These are phyloP conservation scores for Leptomonas seymouri DNA, from an alignment of 208 protist genomes.

Conservation along the genomic window DNA sequence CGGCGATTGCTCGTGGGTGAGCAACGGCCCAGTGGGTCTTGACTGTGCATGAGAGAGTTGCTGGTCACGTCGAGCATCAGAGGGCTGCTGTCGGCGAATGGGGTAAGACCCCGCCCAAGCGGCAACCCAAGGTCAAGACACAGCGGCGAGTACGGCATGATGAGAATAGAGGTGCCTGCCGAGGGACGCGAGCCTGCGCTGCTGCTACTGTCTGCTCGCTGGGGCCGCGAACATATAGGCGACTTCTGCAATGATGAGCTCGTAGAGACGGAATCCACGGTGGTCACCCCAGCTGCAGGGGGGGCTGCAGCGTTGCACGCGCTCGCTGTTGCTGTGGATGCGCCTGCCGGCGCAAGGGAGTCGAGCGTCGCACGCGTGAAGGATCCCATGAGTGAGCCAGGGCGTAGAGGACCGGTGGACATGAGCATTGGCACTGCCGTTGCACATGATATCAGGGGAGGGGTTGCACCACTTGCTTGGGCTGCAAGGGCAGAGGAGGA, in stretches of 20 bases:
- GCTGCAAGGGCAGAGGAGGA: background rate
- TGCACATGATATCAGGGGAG: background rate
- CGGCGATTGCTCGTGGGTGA: background rate
- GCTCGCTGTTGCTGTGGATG: background rate
- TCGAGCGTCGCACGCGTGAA: background rate
- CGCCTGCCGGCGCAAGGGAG: background rate
- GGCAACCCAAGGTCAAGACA: conserved; percentile 1
- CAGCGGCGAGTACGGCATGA: conserved; percentile 11
- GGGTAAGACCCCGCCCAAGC: background rate
- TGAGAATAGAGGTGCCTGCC: background rate
- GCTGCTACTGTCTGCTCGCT: background rate
- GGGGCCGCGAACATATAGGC: too few species aligned
- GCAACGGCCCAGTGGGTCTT: conserved; percentile 8
- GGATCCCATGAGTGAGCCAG: conserved; percentile 1
- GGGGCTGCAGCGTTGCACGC: too few species aligned
- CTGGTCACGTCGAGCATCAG: background rate
- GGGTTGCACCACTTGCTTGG: background rate
- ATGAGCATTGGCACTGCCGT: background rate
- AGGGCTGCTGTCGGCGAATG: background rate
- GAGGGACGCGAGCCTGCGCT: background rate
- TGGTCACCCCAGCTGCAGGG: too few species aligned
- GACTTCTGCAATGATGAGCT: too few species aligned
- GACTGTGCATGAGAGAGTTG: background rate
- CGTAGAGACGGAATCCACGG: background rate
- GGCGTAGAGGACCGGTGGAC: conserved; percentile 1